Evolutionary conservation across 2,329 filamentous ascomycete genomes (phyloP).

Genomic region (Meredithiella fracta): DNA sequence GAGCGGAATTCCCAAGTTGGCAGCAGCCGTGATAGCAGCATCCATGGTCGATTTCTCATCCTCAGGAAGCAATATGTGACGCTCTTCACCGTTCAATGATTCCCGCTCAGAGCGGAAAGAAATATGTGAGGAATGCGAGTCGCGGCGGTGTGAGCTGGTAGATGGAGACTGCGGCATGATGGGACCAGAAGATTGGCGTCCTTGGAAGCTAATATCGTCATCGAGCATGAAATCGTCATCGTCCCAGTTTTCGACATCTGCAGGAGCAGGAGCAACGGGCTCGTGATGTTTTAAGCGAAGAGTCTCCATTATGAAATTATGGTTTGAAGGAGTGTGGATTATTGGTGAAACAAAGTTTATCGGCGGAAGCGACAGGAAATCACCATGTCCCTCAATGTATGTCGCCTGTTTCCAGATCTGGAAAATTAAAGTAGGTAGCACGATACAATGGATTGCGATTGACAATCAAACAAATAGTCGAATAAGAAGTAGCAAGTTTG

Average conservation of each 20-base stretch:
- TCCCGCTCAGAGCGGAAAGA: constrained; percentile 74
- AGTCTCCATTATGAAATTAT: constrained; percentile 30
- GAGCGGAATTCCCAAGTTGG: constrained; percentile 85
- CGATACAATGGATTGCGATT: background rate
- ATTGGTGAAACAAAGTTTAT: background rate
- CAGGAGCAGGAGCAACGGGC: constrained; percentile 40
- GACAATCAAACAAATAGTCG: background rate
- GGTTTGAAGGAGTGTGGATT: background rate
- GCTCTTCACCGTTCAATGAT: constrained; percentile 62
- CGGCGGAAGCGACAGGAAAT: background rate
- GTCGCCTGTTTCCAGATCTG: background rate
- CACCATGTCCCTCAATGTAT: background rate
- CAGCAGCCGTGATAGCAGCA: constrained; percentile 75
- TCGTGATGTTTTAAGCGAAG: constrained; percentile 36
- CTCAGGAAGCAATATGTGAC: constrained; percentile 67
- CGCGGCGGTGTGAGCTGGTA: constrained; percentile 37
- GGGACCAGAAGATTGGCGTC: constrained; percentile 31
- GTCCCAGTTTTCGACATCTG: constrained; percentile 58
- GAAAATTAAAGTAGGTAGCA: background rate
- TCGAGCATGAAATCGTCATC: constrained; percentile 61
- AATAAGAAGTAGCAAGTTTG: background rate
- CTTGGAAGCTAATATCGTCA: constrained; percentile 38
- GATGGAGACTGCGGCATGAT: constrained; percentile 24
- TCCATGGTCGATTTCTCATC: constrained; percentile 72
- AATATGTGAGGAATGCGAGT: constrained; percentile 65